phyloP scores from a whole-genome alignment of 2,329 filamentous ascomycete genomes.

The Colletotrichum limetticola region DNA sequence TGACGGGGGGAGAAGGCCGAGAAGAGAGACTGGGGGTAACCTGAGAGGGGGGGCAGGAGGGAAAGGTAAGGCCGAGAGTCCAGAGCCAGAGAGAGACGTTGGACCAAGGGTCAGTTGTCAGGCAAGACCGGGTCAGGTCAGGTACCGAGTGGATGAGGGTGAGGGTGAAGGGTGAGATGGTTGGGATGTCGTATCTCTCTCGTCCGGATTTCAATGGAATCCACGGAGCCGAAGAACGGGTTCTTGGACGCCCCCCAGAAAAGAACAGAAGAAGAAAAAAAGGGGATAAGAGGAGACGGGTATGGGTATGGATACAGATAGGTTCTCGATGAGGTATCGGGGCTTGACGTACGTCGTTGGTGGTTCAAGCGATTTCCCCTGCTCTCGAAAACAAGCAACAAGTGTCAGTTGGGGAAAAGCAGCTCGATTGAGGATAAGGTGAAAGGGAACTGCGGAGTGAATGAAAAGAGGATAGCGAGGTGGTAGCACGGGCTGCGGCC shows the following conservation, averaged over 20 bases:
- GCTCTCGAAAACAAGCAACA: conserved; percentile 51
- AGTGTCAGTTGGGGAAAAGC: conserved; percentile 48
- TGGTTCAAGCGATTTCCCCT: conserved; percentile 44
- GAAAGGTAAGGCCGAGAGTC: conserved; percentile 5
- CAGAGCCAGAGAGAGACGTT: not conserved
- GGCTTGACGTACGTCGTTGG: conserved; percentile 39
- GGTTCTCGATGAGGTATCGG: not conserved
- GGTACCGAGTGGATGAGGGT: not conserved
- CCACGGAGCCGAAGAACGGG: conserved; percentile 34
- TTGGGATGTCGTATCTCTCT: not conserved
- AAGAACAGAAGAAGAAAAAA: conserved; percentile 38
- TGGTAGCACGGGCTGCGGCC: conserved; percentile 59
- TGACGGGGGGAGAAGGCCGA: not conserved
- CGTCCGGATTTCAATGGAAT: conserved; percentile 2
- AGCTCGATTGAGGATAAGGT: conserved; percentile 48
- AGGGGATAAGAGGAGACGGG: conserved; percentile 26
- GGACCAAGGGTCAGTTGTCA: not conserved
- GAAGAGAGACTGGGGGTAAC: conserved; percentile 6
- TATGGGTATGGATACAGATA: not conserved
- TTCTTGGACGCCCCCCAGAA: conserved; percentile 24
- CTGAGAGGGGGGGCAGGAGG: not conserved
- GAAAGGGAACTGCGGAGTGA: conserved; percentile 59
- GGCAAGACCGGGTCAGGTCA: not conserved
- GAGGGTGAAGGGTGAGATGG: not conserved
- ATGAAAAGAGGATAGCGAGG: conserved; percentile 63